A percentile compares a stretch with the other conserved stretches of the same genome.
These are phyloP conservation scores for Paecilomyces sp. DNA, from an alignment of 2,329 filamentous ascomycete species.

Conservation along the genomic window DNA sequence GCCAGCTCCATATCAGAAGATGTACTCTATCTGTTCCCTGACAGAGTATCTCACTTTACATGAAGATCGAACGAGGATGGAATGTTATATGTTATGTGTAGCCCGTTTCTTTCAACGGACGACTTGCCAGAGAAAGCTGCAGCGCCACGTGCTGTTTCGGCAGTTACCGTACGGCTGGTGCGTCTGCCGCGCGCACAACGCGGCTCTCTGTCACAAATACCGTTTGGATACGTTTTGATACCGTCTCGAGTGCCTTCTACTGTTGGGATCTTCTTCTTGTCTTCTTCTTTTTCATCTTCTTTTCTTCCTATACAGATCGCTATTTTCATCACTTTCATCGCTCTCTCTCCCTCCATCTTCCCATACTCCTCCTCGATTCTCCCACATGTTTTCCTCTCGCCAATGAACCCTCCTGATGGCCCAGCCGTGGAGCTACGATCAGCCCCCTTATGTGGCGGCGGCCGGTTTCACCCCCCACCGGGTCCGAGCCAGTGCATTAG, in stretches of 20 bases:
- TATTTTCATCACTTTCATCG: not conserved
- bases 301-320: not conserved
- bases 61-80: too few relatives aligned
- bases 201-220: not conserved
- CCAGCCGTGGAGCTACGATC: not conserved
- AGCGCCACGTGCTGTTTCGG: not conserved
- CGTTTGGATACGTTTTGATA: not conserved
- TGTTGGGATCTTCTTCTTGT: not conserved
- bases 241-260: too few relatives aligned
- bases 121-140: not conserved
- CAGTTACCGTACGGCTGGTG: not conserved
- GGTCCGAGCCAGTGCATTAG: conserved; percentile 18
- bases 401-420: not conserved
- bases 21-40: too few relatives aligned
- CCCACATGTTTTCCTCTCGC: not conserved
- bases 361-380: not conserved
- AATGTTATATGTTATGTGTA: too few relatives aligned
- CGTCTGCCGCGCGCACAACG: not conserved
- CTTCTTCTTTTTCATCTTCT: conserved; percentile 1
- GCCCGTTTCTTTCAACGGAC: too few relatives aligned
- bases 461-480: not conserved
- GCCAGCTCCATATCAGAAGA: too few relatives aligned
- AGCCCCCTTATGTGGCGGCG: not conserved
- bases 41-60: too few relatives aligned
- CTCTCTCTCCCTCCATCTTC: not conserved